These are phyloP conservation scores for Somion occarium DNA, from an alignment of 1,284 basidiomycete species.

Conservation along the genomic window DNA sequence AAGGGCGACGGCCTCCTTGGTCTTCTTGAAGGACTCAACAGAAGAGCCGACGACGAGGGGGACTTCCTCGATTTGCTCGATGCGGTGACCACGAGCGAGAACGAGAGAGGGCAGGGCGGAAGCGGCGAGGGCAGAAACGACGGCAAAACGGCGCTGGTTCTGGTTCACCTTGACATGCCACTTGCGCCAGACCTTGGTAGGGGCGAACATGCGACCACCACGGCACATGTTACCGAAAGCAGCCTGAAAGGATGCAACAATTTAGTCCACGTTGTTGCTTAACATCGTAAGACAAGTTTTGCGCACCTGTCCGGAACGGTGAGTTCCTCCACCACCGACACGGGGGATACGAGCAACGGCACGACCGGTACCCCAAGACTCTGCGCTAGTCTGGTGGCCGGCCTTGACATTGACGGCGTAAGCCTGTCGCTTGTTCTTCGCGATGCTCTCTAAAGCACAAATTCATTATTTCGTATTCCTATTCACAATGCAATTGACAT, in stretches of 20 bases:
- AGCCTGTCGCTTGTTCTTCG: conserved; percentile 98
- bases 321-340: conserved; percentile 98
- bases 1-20: conserved; percentile 95
- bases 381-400: conserved; percentile 97
- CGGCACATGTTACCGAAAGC: conserved; percentile 99
- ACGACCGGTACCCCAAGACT: conserved; percentile 99
- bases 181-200: conserved; percentile 99
- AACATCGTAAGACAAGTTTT: neutral
- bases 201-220: conserved; percentile 99
- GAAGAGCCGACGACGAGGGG: conserved; percentile 86
- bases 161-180: conserved; percentile 99
- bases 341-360: conserved; percentile 99
- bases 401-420: conserved; percentile 98
- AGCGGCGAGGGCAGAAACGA: conserved; percentile 96
- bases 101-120: conserved; percentile 98
- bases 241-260: conserved; percentile 49
- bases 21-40: conserved; percentile 90
- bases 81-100: conserved; percentile 98
- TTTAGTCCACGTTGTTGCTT: neutral
- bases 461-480: neutral
- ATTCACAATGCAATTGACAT: neutral
- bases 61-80: conserved; percentile 96
- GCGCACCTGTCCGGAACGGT: conserved; percentile 91
- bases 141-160: conserved; percentile 98
- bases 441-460: conserved; percentile 77